These are phyloP conservation scores for Cyberlindnera mississippiensis DNA, from an alignment of 805 yeast genomes.

Conservation along the genomic window DNA sequence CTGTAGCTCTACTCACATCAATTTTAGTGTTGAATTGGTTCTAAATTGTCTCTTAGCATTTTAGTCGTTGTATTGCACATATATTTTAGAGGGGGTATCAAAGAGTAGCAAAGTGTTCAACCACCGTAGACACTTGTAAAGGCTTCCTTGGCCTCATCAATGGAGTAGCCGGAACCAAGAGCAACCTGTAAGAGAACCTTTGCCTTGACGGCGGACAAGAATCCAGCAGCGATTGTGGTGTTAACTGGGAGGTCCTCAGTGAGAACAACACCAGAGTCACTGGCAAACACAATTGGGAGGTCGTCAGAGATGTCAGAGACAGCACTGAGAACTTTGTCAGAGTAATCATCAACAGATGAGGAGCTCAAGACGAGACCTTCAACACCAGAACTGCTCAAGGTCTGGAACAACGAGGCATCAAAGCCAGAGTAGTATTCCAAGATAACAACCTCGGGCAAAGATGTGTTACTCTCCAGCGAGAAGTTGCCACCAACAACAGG, in stretches of 20 bases:
- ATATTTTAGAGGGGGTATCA: constrained; percentile 1
- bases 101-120: constrained; percentile 20
- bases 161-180: constrained; percentile 37
- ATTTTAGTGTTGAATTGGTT: too few relatives aligned
- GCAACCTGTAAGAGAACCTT: constrained; percentile 47
- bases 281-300: constrained; percentile 45
- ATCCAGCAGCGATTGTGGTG: constrained; percentile 44
- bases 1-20: too few relatives aligned
- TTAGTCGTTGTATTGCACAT: too few relatives aligned
- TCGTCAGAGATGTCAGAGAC: constrained; percentile 30
- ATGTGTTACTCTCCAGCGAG: constrained; percentile 9
- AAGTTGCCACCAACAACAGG: constrained; percentile 12
- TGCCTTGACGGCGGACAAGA: constrained; percentile 48
- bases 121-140: constrained; percentile 56
- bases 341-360: constrained; percentile 45
- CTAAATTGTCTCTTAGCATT: too few relatives aligned
- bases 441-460: constrained; percentile 36
- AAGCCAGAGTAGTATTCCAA: constrained; percentile 45
- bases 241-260: constrained; percentile 9
- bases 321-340: constrained; percentile 29
- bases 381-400: constrained; percentile 31
- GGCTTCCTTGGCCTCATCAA: constrained; percentile 38
- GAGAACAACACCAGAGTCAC: constrained; percentile 8
- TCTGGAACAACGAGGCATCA: constrained; percentile 33
- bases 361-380: constrained; percentile 47